phyloP scores from a whole-genome alignment of 2,329 filamentous ascomycete species.

The Davidsoniella eucalypti region DNA sequence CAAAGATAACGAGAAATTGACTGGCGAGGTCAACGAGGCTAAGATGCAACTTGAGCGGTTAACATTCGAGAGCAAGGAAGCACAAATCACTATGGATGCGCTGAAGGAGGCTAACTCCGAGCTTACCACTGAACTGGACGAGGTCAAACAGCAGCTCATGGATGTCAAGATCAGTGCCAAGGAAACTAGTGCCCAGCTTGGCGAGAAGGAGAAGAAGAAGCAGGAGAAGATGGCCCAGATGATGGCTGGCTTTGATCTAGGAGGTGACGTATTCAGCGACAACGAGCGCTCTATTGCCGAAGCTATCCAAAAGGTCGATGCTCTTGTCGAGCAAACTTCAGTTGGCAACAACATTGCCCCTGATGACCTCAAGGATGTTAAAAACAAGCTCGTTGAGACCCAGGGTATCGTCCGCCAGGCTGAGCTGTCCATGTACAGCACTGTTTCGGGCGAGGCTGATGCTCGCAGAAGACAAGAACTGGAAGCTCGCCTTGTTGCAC shows the following conservation, averaged over 20 bases:
- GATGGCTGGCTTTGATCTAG: slow-evolving; percentile 97
- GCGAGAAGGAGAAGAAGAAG: slow-evolving; percentile 98
- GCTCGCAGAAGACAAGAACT: slow-evolving; percentile 57
- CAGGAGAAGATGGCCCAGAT: slow-evolving; percentile 99
- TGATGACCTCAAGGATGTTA: slow-evolving; percentile 63
- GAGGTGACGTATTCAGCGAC: slow-evolving; percentile 80
- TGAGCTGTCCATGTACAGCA: slow-evolving; percentile 67
- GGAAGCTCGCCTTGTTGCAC: slow-evolving; percentile 53
- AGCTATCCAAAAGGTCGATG: slow-evolving; percentile 69
- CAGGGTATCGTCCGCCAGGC: slow-evolving; percentile 88
- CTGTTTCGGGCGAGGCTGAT: slow-evolving; percentile 45
- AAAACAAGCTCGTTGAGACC: slow-evolving; percentile 66
- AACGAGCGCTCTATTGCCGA: slow-evolving; percentile 76
- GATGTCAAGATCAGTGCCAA: slow-evolving; percentile 95
- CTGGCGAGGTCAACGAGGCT: slow-evolving; percentile 74
- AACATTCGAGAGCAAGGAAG: slow-evolving; percentile 91
- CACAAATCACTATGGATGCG: slow-evolving; percentile 92
- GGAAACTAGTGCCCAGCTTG: slow-evolving; percentile 73
- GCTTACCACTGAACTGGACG: slow-evolving; percentile 79
- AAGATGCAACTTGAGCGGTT: slow-evolving; percentile 96
- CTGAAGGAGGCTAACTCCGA: slow-evolving; percentile 92
- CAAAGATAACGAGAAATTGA: slow-evolving; percentile 81
- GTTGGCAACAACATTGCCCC: slow-evolving; percentile 65
- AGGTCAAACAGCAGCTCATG: slow-evolving; percentile 87
- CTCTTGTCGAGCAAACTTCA: slow-evolving; percentile 58